Evolutionary conservation across 108 stramenopile genomes (phyloP).

Genomic region (Nitzschia palea): DNA sequence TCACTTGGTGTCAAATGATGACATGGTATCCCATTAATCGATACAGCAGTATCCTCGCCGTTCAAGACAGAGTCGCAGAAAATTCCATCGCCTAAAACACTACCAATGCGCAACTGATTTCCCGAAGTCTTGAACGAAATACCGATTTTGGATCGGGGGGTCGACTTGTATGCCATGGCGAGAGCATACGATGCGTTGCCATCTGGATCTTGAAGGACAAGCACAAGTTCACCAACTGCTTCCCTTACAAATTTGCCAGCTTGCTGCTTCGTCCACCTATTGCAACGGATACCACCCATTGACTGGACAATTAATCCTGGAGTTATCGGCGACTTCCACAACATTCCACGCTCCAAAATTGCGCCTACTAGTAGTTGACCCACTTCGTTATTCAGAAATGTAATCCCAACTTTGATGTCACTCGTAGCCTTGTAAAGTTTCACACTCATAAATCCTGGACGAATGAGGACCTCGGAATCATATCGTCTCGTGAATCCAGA

Average conservation of each 20-base stretch:
- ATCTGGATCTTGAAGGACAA: neutral
- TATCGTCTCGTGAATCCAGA: neutral
- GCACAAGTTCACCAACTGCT: neutral
- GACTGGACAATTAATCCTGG: neutral
- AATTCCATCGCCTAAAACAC: neutral
- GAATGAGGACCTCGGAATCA: neutral
- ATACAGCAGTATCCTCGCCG: neutral
- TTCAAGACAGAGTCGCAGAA: constrained; percentile 6
- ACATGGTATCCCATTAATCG: constrained; percentile 6
- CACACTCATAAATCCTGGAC: constrained; percentile 4
- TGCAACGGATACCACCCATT: neutral
- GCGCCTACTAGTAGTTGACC: neutral
- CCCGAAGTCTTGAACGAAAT: constrained; percentile 2
- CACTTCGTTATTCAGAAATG: neutral
- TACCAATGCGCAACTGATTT: neutral
- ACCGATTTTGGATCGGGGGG: neutral
- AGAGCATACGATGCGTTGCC: constrained; percentile 3
- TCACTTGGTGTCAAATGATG: constrained; percentile 4
- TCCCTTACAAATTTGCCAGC: neutral
- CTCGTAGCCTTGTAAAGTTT: neutral
- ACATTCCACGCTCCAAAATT: neutral
- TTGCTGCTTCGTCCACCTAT: neutral
- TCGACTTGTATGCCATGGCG: constrained; percentile 6
- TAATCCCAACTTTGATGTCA: neutral
- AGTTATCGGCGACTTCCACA: neutral